Conservation (phyloP, 169 alveolate species). For the Plasmodium vivax region DNA sequence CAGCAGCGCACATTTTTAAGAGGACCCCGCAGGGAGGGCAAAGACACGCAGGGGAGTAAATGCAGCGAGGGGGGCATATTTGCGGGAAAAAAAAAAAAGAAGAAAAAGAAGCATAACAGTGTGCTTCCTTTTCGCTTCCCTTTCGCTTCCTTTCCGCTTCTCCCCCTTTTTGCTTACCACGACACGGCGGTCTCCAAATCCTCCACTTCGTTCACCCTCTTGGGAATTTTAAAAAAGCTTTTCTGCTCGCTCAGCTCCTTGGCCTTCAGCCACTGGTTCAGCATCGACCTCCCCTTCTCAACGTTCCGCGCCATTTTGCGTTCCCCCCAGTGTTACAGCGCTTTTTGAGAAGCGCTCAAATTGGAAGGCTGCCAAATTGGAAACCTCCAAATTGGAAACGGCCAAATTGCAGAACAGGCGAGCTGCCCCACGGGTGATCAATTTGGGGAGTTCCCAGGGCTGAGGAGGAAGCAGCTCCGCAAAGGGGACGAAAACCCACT, state of each 20-base stretch:
- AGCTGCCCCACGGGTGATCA: neutral
- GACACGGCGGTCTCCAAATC: conserved; percentile 58
- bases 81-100: neutral
- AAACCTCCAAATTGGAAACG: neutral
- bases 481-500: neutral
- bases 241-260: conserved; percentile 25
- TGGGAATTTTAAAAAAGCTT: conserved; percentile 61
- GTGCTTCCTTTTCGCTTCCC: neutral
- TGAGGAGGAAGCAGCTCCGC: neutral
- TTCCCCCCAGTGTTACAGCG: neutral
- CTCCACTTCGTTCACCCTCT: conserved; percentile 47
- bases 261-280: conserved; percentile 68
- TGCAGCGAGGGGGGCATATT: neutral
- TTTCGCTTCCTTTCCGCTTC: neutral
- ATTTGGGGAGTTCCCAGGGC: neutral
- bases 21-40: neutral
- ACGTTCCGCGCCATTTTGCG: conserved; percentile 49
- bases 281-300: conserved; percentile 68
- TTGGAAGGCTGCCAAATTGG: neutral
- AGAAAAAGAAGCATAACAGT: neutral
- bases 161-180: conserved; percentile 22
- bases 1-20: neutral
- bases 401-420: neutral
- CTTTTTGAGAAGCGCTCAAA: neutral
- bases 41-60: neutral